Evolutionary conservation across 495 filamentous ascomycete genomes (phyloP), one percentile per base, ranked within the genome.

Genomic region (Filosporella fistucella): DNA sequence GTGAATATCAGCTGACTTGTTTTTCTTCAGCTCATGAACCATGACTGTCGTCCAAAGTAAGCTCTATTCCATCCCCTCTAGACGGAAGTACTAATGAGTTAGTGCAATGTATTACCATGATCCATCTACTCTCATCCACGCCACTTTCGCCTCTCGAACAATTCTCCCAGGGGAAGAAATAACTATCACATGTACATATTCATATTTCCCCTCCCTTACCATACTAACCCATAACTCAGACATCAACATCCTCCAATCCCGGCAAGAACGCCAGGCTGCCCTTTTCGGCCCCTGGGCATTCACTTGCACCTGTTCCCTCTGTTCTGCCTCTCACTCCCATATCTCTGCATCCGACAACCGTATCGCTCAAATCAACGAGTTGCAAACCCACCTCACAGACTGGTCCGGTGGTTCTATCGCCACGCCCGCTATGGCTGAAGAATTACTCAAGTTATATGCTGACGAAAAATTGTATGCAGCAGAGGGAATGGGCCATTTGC

Each of bases 1-100:
- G 29, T 39, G 6, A 34, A n/a, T n/a, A n/a, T 32, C 41, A 21
- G 22, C 39, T 47, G 20, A 43, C 23, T 18, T 14, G 18, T 10
- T 39, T 30, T 1, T 38, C 23, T 9, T 6, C 42, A 46, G 52
- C 28, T 55, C 16, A 50, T 57, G 50, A 57, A 57, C 21, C 55
- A 57, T 54, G 55, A 45, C 39, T 57, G 55, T 24, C 49, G 55
- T 23, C 55, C 55, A 42, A 57, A 56, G 53, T 56, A 51, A 30
- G 47, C 38, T 11, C n/a, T n/a, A n/a, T 37, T 13, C 17, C 22
- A 35, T 38, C 13, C 1, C 12, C 14, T n/a, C 9, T 39, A 3
- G 5, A 23, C 4, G 7, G 21, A 24, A 32, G 23, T 20, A 28
- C 36, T 40, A 23, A 54, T 3, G 18, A 5, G 4, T 37, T 29